Conservation (phyloP, 768 basidiomycete genomes). For the Nevesoporus exiguus region DNA sequence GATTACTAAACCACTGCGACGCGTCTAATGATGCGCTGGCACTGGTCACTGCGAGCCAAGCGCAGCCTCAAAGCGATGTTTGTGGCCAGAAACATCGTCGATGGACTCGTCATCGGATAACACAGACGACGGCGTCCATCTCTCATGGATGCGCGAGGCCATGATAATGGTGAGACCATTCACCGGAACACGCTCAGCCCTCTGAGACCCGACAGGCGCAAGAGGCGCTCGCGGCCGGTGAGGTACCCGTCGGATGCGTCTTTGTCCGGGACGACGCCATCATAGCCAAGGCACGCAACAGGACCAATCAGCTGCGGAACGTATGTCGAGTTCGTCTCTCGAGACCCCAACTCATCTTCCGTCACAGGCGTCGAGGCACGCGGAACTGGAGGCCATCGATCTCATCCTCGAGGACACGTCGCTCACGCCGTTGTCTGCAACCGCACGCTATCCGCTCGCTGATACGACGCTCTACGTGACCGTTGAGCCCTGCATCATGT, state of each 20-base stretch:
- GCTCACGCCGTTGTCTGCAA: conserved; percentile 46
- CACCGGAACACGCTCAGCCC: not conserved
- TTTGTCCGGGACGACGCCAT: conserved; percentile 77
- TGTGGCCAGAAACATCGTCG: not conserved
- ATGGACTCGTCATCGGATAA: not conserved
- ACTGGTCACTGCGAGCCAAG: not conserved
- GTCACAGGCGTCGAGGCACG: conserved; percentile 87
- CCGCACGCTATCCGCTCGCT: conserved; percentile 59
- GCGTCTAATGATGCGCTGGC: not conserved
- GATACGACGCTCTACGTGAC: conserved; percentile 92
- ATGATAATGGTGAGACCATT: conserved; percentile 64
- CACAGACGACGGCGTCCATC: conserved; percentile 30
- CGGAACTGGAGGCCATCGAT: conserved; percentile 96
- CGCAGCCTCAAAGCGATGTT: not conserved
- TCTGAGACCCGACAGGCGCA: conserved; percentile 53
- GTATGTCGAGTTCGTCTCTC: conserved; percentile 42
- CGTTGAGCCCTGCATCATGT: conserved; percentile 99
- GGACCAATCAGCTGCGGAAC: conserved; percentile 92
- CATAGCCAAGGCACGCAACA: conserved; percentile 86
- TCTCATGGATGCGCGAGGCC: conserved; percentile 80
- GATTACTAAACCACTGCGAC: not conserved
- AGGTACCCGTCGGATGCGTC: conserved; percentile 96
- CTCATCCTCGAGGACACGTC: conserved; percentile 63
- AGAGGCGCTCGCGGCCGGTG: conserved; percentile 78
- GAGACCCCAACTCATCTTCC: not conserved